Percentiles rank a stretch among this genome's conserved stretches.
Evolutionary conservation across 2,329 filamentous ascomycete genomes (phyloP).

Genomic region (Cladosporium sp.): DNA sequence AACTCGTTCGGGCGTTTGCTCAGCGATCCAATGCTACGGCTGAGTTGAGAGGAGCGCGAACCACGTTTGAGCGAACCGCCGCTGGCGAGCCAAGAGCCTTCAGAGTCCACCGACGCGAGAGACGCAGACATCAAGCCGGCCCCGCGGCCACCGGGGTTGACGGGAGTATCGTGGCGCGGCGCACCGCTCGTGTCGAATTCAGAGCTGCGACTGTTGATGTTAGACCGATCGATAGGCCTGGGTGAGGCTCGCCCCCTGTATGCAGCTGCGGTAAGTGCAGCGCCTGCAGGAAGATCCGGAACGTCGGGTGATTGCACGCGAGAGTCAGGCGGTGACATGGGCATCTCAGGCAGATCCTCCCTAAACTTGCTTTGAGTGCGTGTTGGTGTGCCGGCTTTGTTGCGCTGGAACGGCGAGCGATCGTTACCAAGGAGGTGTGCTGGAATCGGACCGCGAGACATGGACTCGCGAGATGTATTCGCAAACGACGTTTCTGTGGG

Average conservation of each 20-base stretch:
- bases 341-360: constrained; percentile 84
- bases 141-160: constrained; percentile 19
- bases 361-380: constrained; percentile 87
- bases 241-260: constrained; percentile 5
- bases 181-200: constrained; percentile 7
- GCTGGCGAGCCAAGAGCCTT: constrained; percentile 85
- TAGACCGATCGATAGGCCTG: background rate
- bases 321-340: constrained; percentile 80
- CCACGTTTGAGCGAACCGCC: constrained; percentile 57
- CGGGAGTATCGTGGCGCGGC: constrained; percentile 40
- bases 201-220: constrained; percentile 5
- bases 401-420: constrained; percentile 37
- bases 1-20: constrained; percentile 49
- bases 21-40: constrained; percentile 45
- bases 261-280: constrained; percentile 29
- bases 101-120: constrained; percentile 88
- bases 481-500: constrained; percentile 70
- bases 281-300: constrained; percentile 39
- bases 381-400: constrained; percentile 59
- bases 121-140: constrained; percentile 64
- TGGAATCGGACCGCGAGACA: constrained; percentile 55
- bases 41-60: constrained; percentile 42
- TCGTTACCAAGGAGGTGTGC: constrained; percentile 41
- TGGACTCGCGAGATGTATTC: constrained; percentile 86
- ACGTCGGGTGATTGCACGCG: constrained; percentile 73